Evolutionary conservation across 2,329 filamentous ascomycete genomes (phyloP).

Genomic region (Aspergillus felis): DNA sequence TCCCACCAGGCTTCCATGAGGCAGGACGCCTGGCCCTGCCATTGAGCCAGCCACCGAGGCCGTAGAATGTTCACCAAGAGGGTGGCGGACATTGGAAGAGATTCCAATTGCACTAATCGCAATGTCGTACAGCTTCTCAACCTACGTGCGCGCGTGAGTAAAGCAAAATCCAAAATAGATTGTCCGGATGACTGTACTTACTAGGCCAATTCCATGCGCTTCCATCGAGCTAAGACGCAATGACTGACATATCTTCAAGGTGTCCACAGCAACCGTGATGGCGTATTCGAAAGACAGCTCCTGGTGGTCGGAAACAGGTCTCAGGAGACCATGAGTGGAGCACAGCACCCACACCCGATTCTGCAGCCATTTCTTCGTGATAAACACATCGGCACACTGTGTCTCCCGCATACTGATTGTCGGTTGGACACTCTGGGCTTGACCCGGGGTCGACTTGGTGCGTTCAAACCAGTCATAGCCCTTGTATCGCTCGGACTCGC

Average conservation of each 20-base stretch:
- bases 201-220: slow-evolving; percentile 39
- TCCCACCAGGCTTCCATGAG: not conserved
- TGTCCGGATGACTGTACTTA: slow-evolving; percentile 15
- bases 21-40: not conserved
- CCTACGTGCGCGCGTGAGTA: slow-evolving; percentile 14
- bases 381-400: slow-evolving; percentile 41
- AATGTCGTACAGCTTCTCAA: slow-evolving; percentile 41
- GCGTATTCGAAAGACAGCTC: slow-evolving; percentile 39
- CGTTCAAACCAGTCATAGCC: slow-evolving; percentile 38
- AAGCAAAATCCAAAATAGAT: not conserved
- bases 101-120: slow-evolving; percentile 29
- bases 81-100: slow-evolving; percentile 23
- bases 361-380: slow-evolving; percentile 43
- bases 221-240: slow-evolving; percentile 38
- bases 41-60: slow-evolving; percentile 1
- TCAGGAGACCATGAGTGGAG: slow-evolving; percentile 37
- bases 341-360: slow-evolving; percentile 43
- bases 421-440: slow-evolving; percentile 17
- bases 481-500: slow-evolving; percentile 31
- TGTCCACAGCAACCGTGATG: slow-evolving; percentile 30
- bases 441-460: slow-evolving; percentile 21
- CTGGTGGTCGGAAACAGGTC: slow-evolving; percentile 30
- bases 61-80: slow-evolving; percentile 12
- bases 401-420: slow-evolving; percentile 33
- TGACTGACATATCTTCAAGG: slow-evolving; percentile 32